Conservation (phyloP, 331 rosid species). For the Acacia concinna region DNA sequence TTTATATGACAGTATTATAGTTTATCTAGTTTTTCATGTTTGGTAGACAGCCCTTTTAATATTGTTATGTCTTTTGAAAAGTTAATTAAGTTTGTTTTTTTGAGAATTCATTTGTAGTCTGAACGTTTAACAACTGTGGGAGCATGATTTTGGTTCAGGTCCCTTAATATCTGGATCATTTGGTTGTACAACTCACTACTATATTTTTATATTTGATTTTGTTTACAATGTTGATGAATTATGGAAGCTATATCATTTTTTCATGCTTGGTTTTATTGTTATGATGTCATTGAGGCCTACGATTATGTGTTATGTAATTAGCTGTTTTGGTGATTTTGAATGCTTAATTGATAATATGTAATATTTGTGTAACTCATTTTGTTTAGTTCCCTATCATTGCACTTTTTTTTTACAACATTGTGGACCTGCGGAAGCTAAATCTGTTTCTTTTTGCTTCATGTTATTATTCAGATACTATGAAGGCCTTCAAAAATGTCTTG, state of each 20-base stretch:
- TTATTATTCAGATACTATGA: slow-evolving; percentile 70
- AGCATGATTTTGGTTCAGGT: slow-evolving; percentile 22
- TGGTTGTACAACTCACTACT: neutral
- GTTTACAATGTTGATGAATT: neutral
- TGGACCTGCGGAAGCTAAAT: slow-evolving; percentile 20
- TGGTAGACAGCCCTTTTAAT: neutral
- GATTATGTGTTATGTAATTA: slow-evolving; percentile 43
- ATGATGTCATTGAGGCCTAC: slow-evolving; percentile 57
- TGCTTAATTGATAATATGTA: neutral
- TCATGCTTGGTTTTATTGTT: slow-evolving; percentile 6
- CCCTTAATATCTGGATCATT: neutral
- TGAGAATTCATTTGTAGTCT: neutral
- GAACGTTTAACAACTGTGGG: neutral
- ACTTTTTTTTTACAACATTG: slow-evolving; percentile 1
- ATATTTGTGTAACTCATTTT: neutral
- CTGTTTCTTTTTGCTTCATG: slow-evolving; percentile 28
- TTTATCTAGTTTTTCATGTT: neutral
- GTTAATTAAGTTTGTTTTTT: too few species aligned
- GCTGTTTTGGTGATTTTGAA: neutral
- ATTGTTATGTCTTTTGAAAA: neutral
- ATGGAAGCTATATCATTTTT: neutral
- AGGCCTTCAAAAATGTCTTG: slow-evolving; percentile 92
- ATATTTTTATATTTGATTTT: slow-evolving; percentile 7
- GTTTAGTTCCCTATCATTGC: neutral
- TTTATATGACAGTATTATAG: neutral